These are phyloP conservation scores for Miamiensis avidus DNA, from an alignment of 169 alveolate species.

Conservation along the genomic window DNA sequence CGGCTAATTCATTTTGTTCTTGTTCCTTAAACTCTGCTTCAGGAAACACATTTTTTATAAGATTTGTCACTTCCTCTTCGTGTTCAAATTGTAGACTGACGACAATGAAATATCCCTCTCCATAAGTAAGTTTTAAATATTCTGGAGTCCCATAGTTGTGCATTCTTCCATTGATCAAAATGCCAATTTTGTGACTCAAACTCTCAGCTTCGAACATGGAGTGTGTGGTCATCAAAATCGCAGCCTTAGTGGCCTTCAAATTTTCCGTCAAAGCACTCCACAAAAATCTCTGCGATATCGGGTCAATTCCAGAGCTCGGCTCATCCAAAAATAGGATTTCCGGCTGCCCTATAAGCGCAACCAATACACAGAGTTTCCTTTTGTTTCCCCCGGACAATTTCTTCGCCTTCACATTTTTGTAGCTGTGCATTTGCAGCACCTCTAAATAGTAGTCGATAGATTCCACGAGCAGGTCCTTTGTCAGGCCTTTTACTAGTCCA, in stretches of 20 bases:
- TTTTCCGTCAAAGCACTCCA: slow-evolving; percentile 63
- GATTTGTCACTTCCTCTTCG: neutral
- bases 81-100: no score
- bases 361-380: slow-evolving; percentile 82
- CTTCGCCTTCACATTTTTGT: slow-evolving; percentile 50
- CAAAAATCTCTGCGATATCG: slow-evolving; percentile 58
- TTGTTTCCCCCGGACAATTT: slow-evolving; percentile 85
- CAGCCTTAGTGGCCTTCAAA: slow-evolving; percentile 50
- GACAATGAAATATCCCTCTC: slow-evolving; percentile 60
- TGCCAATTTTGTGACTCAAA: slow-evolving; percentile 74
- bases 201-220: slow-evolving; percentile 86
- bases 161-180: slow-evolving; percentile 77
- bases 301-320: slow-evolving; percentile 92
- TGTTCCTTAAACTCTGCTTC: neutral
- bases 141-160: slow-evolving; percentile 68
- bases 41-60: no score
- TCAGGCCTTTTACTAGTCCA: slow-evolving; percentile 78
- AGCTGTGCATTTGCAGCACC: slow-evolving; percentile 55
- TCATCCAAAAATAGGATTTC: slow-evolving; percentile 77
- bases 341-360: slow-evolving; percentile 70
- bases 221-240: slow-evolving; percentile 81
- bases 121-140: slow-evolving; percentile 64
- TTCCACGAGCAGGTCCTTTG: slow-evolving; percentile 33
- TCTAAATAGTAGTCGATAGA: slow-evolving; percentile 48
- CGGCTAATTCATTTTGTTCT: neutral